phyloP scores from a whole-genome alignment of 1,139 yeast species.

The Hemisphaericaspora lyxosophila region DNA sequence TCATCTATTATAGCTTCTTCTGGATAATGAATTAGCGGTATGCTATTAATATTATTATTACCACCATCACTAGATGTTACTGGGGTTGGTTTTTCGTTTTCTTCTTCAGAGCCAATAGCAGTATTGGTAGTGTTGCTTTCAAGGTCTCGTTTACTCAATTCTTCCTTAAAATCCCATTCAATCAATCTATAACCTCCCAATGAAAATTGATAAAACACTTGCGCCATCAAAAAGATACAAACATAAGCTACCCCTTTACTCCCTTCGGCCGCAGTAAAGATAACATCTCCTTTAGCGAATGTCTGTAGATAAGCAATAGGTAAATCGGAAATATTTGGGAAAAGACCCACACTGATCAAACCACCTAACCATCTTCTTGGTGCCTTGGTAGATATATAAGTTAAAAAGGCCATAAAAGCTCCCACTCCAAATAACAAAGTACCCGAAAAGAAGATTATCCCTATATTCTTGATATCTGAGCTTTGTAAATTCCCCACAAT shows the following conservation, averaged over 20 bases:
- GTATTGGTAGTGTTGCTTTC: conserved; percentile 5
- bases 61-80: neutral
- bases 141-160: conserved; percentile 11
- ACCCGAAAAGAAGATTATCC: conserved; percentile 64
- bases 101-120: conserved; percentile 3
- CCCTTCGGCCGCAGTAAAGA: conserved; percentile 59
- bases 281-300: conserved; percentile 60
- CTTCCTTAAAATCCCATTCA: conserved; percentile 63
- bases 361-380: conserved; percentile 86
- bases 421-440: conserved; percentile 44
- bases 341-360: conserved; percentile 59
- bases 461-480: conserved; percentile 70
- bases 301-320: conserved; percentile 90
- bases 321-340: conserved; percentile 74
- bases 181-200: conserved; percentile 71
- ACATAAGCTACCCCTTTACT: conserved; percentile 84
- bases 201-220: conserved; percentile 69
- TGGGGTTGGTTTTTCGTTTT: conserved; percentile 1
- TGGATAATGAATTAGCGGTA: neutral
- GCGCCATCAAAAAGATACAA: conserved; percentile 74
- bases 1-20: neutral
- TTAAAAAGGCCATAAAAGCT: conserved; percentile 32
- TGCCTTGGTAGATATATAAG: conserved; percentile 38
- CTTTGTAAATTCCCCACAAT: conserved; percentile 70
- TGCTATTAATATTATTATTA: neutral